Evolutionary conservation across 805 yeast species (phyloP), one percentile per base, ranked within the genome.

Genomic region (Yarrowia keelungensis): DNA sequence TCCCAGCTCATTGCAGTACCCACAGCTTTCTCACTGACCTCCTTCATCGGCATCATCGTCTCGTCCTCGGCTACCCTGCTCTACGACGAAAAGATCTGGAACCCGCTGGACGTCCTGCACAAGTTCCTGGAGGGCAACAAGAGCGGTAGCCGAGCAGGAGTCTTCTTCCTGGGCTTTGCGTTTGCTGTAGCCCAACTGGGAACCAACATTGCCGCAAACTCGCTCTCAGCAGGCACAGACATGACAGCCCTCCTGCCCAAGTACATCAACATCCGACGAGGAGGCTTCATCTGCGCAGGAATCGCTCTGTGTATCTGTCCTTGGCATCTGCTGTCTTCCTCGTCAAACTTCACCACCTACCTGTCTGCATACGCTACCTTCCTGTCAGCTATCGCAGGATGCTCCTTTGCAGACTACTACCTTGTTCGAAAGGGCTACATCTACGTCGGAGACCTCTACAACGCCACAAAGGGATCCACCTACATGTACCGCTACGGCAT

Each of bases 361-460:
- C 79, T 92, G 69, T 84, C 90, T 47, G 95, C 97, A 0, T 91
- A 91, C 76, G 83, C 96, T 0, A 92, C 91, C 15, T 91, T 92
- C 82, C 81, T 92, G 67, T 88, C 93, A 12, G 85, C 96, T 32
- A 89, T 92, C 75, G 92, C 94, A 8, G 97, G 97, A 72, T 89
- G 88, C 43, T 71, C 79, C 36, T 70, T 73, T 45, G 82, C 87
- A 42, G 95, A 90, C 77, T 91, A 89, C 78, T 83, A 79, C 76
- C 83, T 88, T 74, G 85, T 92, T 35, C 85, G 94, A 78, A 86
- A 91, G 75, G 97, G 97, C 47, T 82, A 82, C 75, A 75, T 92
- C 71, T 80, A 83, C 68, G 77, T 91, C 45, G 81, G 82, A 69
- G 93, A 90, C 73, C 80, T 92, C 71, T 92, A 89, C 79, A 73